Conservation (phyloP, 495 filamentous ascomycete species). For the Aspergillus olivimuriae region DNA sequence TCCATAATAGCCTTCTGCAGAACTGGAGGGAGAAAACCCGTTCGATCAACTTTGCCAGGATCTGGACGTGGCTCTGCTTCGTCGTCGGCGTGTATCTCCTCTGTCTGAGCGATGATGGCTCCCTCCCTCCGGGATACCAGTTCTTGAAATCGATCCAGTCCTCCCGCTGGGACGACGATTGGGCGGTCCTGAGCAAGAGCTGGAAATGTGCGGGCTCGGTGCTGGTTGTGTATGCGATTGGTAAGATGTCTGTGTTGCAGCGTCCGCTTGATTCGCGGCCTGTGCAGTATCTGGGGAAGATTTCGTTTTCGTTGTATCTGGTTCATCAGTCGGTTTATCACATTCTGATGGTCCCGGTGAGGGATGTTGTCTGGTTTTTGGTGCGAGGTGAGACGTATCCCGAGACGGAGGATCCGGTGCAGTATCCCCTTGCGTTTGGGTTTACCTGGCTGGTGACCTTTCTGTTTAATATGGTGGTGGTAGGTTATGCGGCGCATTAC, state of each 20-base stretch:
- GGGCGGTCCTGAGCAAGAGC: constrained; percentile 14
- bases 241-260: constrained; percentile 16
- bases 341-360: not conserved
- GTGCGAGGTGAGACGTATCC: not conserved
- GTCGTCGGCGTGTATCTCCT: constrained; percentile 18
- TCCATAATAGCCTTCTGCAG: constrained; percentile 1
- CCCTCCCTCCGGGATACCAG: constrained; percentile 17
- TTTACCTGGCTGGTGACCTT: not conserved
- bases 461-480: not conserved
- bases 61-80: constrained; percentile 8
- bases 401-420: not conserved
- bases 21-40: not conserved
- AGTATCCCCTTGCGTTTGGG: not conserved
- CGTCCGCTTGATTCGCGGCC: constrained; percentile 10
- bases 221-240: constrained; percentile 16
- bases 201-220: constrained; percentile 20
- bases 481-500: not conserved
- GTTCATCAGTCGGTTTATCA: constrained; percentile 10
- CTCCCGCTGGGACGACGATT: constrained; percentile 16
- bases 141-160: constrained; percentile 15
- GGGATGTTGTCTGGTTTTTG: constrained; percentile 3
- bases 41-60: not conserved
- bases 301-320: constrained; percentile 24
- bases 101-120: constrained; percentile 19
- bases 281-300: constrained; percentile 25